phyloP scores from a whole-genome alignment of 2,329 filamentous ascomycete genomes.

The Penicillium concentricum region DNA sequence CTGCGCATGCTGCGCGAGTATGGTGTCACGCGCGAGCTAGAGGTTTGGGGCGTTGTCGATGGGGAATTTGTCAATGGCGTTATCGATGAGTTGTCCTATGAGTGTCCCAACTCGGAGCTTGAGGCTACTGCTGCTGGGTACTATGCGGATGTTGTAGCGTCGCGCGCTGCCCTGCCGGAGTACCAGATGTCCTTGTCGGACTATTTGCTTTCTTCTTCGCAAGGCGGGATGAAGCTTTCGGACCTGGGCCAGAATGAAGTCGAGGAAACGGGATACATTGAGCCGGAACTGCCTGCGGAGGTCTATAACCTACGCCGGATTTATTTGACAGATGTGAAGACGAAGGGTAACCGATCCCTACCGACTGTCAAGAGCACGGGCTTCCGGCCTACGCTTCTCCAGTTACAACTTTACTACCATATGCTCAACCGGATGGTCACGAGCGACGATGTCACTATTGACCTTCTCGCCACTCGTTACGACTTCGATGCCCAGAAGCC shows the following conservation, averaged over 20 bases:
- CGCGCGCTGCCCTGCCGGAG: constrained; percentile 38
- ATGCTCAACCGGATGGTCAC: constrained; percentile 73
- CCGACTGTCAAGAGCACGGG: constrained; percentile 61
- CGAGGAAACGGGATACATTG: constrained; percentile 2
- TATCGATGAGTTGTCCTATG: constrained; percentile 80
- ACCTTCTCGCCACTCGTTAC: constrained; percentile 69
- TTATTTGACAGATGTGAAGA: constrained; percentile 92
- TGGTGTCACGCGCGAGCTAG: constrained; percentile 71
- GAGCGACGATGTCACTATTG: constrained; percentile 66
- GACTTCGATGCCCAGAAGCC: constrained; percentile 60
- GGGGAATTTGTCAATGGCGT: constrained; percentile 83
- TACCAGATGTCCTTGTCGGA: constrained; percentile 49
- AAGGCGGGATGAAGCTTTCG: constrained; percentile 36
- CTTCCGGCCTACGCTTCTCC: constrained; percentile 74
- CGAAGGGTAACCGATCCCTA: constrained; percentile 61
- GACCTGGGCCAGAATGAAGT: constrained; percentile 24
- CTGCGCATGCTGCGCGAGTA: constrained; percentile 69
- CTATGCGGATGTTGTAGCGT: constrained; percentile 38
- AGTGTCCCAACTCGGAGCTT: constrained; percentile 70
- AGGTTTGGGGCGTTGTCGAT: constrained; percentile 81
- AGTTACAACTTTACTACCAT: constrained; percentile 85
- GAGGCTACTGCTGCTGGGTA: constrained; percentile 58
- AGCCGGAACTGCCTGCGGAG: constrained; percentile 17
- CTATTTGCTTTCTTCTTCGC: constrained; percentile 41
- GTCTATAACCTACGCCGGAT: constrained; percentile 40